Evolutionary conservation across 768 basidiomycete genomes (phyloP), one percentile per base, ranked within the genome.

Genomic region (Mycena crocata): DNA sequence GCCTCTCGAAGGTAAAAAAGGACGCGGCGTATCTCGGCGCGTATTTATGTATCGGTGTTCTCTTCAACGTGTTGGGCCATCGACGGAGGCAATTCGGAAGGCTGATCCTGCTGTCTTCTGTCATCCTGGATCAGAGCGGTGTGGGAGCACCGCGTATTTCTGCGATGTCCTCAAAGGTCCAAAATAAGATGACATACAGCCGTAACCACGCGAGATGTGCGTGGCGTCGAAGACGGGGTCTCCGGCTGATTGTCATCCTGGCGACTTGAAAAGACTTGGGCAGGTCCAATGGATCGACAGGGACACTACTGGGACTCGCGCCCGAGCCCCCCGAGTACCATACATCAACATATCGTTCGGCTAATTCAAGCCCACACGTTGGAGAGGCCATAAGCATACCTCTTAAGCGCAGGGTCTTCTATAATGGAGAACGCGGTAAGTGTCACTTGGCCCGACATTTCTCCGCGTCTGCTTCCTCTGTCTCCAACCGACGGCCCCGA

Each of bases 141-240:
- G 24, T 35, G 46, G 49, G 58, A n/a, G 58, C 49, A 19, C 3
- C 19, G 30, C n/a, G n/a, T 14, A 10, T 39, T 39, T 7, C 17
- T 26, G 26, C 26, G 26, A 6, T 42, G 17, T 21, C 17, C n/a
- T 26, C 35, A 15, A 17, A 4, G 56, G 19, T 1, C 15, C 6
- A 40, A 52, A 42, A 35, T n/a, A 8, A 26, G 30, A 59, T 44
- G n/a, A n/a, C 6, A n/a, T 32, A 30, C n/a, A n/a, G n/a, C n/a
- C n/a, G 55, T 42, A 32, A 37, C 65, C 65, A 67, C 65, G 65
- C 65, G 59, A 67, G 48, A 35, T 34, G 30, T 59, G 56, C 65
- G 59, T 67, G 65, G 52, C 19, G 34, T n/a, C 34, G 51, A 54
- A 35, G 48, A 40, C 71, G 68, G 72, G 71, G 72, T 64, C 58